Percentiles rank a stretch among this genome's conserved stretches.
Evolutionary conservation across 148 eudicot genomes (phyloP).

Genomic region (Heliamphora exappendiculata): DNA sequence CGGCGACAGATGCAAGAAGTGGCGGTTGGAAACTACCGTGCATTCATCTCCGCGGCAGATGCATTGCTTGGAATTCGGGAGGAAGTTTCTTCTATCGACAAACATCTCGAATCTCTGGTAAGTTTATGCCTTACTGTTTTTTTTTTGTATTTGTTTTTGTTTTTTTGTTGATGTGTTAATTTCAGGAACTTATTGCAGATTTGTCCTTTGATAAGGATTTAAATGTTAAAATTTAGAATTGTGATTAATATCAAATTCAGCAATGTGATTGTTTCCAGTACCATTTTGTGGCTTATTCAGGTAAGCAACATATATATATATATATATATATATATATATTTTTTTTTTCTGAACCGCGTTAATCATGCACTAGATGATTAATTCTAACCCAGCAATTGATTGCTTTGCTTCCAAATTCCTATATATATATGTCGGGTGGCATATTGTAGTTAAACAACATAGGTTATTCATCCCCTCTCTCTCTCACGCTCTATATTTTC

Average conservation of each 20-base stretch:
- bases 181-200: too few relatives aligned
- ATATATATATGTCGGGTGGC: background rate
- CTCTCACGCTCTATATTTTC: too few relatives aligned
- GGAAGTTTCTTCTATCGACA: conserved; percentile 82
- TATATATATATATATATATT: background rate
- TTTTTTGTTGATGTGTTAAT: too few relatives aligned
- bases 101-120: conserved; percentile 87
- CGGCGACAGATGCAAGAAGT: conserved; percentile 98
- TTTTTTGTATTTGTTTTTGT: too few relatives aligned
- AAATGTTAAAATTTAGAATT: background rate
- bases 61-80: conserved; percentile 68
- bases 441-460: background rate
- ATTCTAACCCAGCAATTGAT: background rate
- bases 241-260: background rate
- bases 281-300: background rate
- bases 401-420: conserved; percentile 5
- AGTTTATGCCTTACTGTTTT: background rate
- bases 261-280: background rate
- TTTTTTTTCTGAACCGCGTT: background rate
- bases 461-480: background rate
- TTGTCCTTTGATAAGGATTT: too few relatives aligned
- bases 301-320: background rate
- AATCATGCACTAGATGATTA: background rate
- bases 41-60: conserved; percentile 92
- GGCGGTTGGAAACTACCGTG: conserved; percentile 89